Percentiles rank a stretch among this genome's conserved stretches.
phyloP scores from a whole-genome alignment of 2,329 filamentous ascomycete genomes.

The Beauveria medogensis region DNA sequence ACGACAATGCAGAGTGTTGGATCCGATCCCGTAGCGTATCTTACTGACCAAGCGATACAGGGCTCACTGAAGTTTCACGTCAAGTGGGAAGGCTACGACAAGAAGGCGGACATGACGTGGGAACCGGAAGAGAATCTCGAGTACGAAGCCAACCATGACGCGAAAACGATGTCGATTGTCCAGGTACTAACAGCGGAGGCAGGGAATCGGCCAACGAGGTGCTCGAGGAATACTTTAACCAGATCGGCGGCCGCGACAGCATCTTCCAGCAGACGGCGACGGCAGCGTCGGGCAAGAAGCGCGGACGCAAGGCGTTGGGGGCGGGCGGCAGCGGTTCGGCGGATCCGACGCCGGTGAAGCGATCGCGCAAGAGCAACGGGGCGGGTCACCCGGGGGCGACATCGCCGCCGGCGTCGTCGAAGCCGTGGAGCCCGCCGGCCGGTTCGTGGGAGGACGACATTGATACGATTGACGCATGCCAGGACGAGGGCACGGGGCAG shows the following conservation, averaged over 20 bases:
- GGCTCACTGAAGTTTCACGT: conserved; percentile 52
- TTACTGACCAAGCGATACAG: conserved; percentile 20
- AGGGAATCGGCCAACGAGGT: conserved; percentile 52
- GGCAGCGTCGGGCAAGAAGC: conserved; percentile 48
- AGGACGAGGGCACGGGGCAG: conserved; percentile 51
- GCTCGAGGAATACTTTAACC: conserved; percentile 54
- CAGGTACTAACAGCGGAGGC: not conserved
- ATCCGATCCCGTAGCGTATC: not conserved
- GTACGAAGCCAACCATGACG: not conserved
- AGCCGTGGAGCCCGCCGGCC: conserved; percentile 57
- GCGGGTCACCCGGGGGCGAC: conserved; percentile 38
- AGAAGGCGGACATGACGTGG: conserved; percentile 66
- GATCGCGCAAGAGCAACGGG: conserved; percentile 35
- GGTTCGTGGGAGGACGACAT: conserved; percentile 74
- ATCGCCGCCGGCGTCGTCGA: conserved; percentile 41
- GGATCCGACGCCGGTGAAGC: conserved; percentile 28
- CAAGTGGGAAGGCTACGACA: conserved; percentile 74
- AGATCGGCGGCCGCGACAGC: conserved; percentile 54
- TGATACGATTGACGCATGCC: conserved; percentile 61
- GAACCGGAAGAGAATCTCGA: conserved; percentile 64
- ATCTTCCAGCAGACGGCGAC: conserved; percentile 44
- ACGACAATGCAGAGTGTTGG: not conserved
- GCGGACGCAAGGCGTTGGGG: conserved; percentile 34
- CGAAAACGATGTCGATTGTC: too few relatives aligned
- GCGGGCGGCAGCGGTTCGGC: conserved; percentile 16